Percentiles rank a stretch among this genome's conserved stretches.
Conservation (phyloP, 495 filamentous ascomycete genomes). For the Penicillium paradoxum region DNA sequence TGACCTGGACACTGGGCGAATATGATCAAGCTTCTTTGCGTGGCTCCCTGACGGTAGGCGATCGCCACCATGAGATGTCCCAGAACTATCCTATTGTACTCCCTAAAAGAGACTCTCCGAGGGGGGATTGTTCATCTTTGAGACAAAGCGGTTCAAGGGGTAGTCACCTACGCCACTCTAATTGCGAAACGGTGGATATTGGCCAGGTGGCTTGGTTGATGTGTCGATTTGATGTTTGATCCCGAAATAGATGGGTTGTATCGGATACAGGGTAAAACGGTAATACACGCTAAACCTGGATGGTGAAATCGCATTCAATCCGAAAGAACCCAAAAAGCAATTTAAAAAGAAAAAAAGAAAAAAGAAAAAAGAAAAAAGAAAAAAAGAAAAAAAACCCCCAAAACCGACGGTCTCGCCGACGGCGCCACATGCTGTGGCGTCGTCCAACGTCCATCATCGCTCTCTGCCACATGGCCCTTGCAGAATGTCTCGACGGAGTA, state of each 20-base stretch:
- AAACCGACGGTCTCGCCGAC: neutral
- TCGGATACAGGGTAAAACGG: neutral
- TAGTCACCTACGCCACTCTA: neutral
- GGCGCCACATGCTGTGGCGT: constrained; percentile 5
- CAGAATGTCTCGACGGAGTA: constrained; percentile 25
- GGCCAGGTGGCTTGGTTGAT: neutral
- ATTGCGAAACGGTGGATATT: too few relatives aligned
- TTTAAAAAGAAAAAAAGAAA: neutral
- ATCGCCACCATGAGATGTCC: too few relatives aligned
- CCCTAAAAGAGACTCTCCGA: too few relatives aligned
- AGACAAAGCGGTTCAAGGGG: neutral
- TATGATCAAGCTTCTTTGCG: neutral
- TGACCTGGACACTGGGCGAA: constrained; percentile 1
- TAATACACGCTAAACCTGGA: neutral
- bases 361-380: neutral
- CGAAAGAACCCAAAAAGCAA: too few relatives aligned
- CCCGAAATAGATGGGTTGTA: neutral
- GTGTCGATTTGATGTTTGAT: constrained; percentile 14
- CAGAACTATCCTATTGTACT: too few relatives aligned
- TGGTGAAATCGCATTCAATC: too few relatives aligned
- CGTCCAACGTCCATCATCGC: neutral
- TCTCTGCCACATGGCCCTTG: constrained; percentile 28
- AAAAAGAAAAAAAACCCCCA: neutral
- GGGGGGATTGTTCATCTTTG: too few relatives aligned
- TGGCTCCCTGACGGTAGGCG: too few relatives aligned